Conservation (phyloP, 116 monocot species). For the Dioscorea cayenensis region DNA sequence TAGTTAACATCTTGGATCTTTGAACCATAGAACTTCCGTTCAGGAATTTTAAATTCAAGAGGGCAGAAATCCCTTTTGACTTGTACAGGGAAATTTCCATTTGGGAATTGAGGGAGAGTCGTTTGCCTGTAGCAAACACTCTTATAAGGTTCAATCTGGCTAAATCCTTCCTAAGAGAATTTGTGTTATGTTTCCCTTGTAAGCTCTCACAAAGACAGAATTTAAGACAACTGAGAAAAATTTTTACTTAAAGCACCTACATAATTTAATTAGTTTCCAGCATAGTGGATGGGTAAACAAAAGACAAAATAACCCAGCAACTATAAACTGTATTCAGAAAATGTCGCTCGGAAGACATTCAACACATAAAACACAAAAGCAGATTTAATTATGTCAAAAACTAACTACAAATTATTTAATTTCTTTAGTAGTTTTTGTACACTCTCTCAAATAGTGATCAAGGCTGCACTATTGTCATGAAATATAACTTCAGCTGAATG, state of each 20-base stretch:
- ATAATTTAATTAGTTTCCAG: background rate
- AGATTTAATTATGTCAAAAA: background rate
- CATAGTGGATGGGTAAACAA: background rate
- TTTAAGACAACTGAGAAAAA: no score
- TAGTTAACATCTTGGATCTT: background rate
- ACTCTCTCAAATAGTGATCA: background rate
- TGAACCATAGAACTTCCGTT: background rate
- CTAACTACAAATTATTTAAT: background rate
- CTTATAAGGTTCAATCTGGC: background rate
- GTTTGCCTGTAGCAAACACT: background rate
- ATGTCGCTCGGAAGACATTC: background rate
- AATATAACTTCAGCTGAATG: background rate
- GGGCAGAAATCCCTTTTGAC: no score
- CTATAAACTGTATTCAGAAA: background rate
- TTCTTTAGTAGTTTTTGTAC: background rate
- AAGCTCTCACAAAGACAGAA: no score
- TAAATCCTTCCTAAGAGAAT: background rate
- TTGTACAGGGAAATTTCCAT: no score
- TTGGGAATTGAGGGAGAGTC: background rate
- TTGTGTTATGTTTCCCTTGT: background rate
- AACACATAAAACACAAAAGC: background rate
- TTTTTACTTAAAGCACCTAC: no score
- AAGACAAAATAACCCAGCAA: background rate
- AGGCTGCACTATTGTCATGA: background rate
- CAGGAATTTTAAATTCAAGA: background rate